Conservation (phyloP, 75 land plant species). For the Gnetum montanum region DNA sequence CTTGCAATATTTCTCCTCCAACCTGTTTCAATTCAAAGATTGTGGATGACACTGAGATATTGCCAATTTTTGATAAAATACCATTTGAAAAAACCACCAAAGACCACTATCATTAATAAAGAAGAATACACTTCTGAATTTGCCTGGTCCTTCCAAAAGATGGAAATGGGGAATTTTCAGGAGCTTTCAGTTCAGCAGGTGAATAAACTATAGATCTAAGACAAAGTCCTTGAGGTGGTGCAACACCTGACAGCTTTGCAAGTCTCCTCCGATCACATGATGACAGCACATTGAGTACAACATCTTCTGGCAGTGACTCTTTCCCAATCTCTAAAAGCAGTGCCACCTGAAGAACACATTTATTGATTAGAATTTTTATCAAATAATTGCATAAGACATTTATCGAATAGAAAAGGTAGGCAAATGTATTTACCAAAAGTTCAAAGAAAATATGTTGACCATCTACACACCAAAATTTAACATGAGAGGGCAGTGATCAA, state of each 20-base stretch:
- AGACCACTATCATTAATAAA: conserved; percentile 4
- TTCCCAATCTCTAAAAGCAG: conserved; percentile 76
- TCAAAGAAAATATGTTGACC: too few species aligned
- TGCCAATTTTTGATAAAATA: too few species aligned
- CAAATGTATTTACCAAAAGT: too few species aligned
- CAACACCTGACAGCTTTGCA: conserved; percentile 44
- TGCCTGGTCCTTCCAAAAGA: conserved; percentile 54
- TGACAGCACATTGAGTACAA: conserved; percentile 47
- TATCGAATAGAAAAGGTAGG: background rate
- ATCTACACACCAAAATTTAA: too few species aligned
- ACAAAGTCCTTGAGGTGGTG: conserved; percentile 73
- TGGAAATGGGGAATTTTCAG: conserved; percentile 22
- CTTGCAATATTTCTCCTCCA: too few species aligned
- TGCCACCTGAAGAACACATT: conserved; percentile 70
- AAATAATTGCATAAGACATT: conserved; percentile 1
- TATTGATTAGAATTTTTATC: background rate
- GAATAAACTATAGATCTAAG: conserved; percentile 54
- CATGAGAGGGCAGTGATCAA: too few species aligned
- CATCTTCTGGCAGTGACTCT: conserved; percentile 58
- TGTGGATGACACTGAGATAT: too few species aligned
- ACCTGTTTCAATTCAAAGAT: too few species aligned
- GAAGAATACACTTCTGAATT: conserved; percentile 45
- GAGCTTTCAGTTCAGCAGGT: conserved; percentile 38
- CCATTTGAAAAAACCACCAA: background rate
- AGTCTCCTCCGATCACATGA: conserved; percentile 57